Evolutionary conservation across 352 stramenopile species (phyloP).

Genomic region (Peronospora destructor): DNA sequence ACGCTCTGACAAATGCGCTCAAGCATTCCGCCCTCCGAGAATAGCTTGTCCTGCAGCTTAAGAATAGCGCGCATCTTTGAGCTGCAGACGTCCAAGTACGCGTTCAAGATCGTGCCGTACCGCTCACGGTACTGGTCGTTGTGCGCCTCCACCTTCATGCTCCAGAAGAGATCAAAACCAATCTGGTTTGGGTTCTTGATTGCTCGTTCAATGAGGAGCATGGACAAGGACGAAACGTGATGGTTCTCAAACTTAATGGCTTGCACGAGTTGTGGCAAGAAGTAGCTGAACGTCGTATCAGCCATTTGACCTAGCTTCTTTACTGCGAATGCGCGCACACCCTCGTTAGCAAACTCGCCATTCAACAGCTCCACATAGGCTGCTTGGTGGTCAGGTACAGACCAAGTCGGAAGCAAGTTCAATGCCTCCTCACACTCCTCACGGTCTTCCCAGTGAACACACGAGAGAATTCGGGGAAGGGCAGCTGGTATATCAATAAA

Average conservation of each 20-base stretch:
- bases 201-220: conserved; percentile 81
- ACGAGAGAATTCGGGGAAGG: conserved; percentile 73
- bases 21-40: conserved; percentile 69
- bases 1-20: conserved; percentile 79
- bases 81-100: conserved; percentile 79
- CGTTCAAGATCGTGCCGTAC: conserved; percentile 76
- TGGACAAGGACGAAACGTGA: conserved; percentile 62
- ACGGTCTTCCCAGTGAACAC: conserved; percentile 72
- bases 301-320: conserved; percentile 73
- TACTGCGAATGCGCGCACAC: conserved; percentile 70
- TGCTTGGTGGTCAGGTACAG: conserved; percentile 62
- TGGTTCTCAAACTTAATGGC: conserved; percentile 88
- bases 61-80: conserved; percentile 89
- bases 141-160: conserved; percentile 85
- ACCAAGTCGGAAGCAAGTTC: conserved; percentile 61
- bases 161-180: conserved; percentile 87
- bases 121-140: conserved; percentile 73
- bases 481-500: conserved; percentile 67
- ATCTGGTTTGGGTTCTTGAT: conserved; percentile 86
- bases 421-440: conserved; percentile 65
- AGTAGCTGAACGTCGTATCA: conserved; percentile 85
- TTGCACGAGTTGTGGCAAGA: conserved; percentile 85
- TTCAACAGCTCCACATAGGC: conserved; percentile 81
- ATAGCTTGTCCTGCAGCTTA: conserved; percentile 86
- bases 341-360: conserved; percentile 67